Evolutionary conservation across 257 asterid species (phyloP).

Genomic region (Leonotis leonurus): DNA sequence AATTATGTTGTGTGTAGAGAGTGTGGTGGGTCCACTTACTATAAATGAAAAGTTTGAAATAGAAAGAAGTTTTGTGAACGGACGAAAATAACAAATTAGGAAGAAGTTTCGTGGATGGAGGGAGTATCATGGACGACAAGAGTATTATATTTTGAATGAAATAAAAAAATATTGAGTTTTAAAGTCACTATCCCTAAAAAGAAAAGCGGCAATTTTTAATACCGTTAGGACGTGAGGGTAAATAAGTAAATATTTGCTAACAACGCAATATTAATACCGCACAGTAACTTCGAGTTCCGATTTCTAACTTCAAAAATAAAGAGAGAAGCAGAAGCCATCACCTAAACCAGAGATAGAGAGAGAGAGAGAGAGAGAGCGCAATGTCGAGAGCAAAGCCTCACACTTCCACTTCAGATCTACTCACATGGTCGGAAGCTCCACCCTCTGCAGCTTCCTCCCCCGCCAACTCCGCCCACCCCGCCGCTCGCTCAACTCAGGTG

Average conservation of each 20-base stretch:
- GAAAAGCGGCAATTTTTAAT: neutral
- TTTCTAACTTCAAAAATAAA: conserved; percentile 3
- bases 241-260: neutral
- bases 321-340: neutral
- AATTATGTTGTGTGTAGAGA: too few species aligned
- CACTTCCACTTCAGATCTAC: conserved; percentile 21
- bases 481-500: conserved; percentile 17
- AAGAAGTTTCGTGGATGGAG: too few species aligned
- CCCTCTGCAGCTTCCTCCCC: conserved; percentile 9
- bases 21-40: too few species aligned
- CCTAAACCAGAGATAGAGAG: neutral
- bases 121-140: too few species aligned
- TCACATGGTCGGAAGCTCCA: conserved; percentile 21
- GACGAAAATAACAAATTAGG: too few species aligned
- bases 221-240: neutral
- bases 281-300: neutral
- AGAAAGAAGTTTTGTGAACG: too few species aligned
- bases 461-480: conserved; percentile 9
- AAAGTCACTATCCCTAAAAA: too few species aligned
- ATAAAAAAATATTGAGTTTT: too few species aligned
- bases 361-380: neutral
- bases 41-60: too few species aligned
- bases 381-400: conserved; percentile 23
- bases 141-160: too few species aligned
- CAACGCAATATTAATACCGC: neutral